phyloP scores from a whole-genome alignment of 1,139 yeast genomes.

The Candida glucosophila region DNA sequence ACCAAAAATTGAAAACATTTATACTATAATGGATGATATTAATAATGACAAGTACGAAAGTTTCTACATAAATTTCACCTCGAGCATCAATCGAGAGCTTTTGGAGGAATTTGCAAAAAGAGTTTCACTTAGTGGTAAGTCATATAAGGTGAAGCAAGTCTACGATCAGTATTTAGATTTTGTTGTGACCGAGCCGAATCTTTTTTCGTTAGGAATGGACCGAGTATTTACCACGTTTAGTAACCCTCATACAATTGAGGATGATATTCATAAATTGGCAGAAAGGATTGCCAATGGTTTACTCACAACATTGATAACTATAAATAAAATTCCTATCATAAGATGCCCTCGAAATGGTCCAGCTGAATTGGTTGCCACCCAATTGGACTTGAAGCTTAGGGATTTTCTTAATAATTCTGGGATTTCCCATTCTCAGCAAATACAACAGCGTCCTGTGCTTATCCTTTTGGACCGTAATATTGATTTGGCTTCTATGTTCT shows the following conservation, averaged over 20 bases:
- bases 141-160: slow-evolving; percentile 71
- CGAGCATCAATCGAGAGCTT: slow-evolving; percentile 65
- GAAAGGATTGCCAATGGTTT: slow-evolving; percentile 70
- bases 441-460: slow-evolving; percentile 61
- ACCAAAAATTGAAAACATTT: slow-evolving; percentile 73
- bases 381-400: slow-evolving; percentile 71
- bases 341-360: slow-evolving; percentile 92
- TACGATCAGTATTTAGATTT: slow-evolving; percentile 91
- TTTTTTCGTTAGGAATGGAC: slow-evolving; percentile 69
- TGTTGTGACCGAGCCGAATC: slow-evolving; percentile 84
- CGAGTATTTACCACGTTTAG: slow-evolving; percentile 63
- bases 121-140: slow-evolving; percentile 63
- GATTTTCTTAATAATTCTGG: slow-evolving; percentile 75
- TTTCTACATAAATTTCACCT: slow-evolving; percentile 79
- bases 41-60: slow-evolving; percentile 67
- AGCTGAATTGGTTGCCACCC: slow-evolving; percentile 87
- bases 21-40: slow-evolving; percentile 62
- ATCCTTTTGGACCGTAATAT: slow-evolving; percentile 79
- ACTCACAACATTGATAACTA: slow-evolving; percentile 70
- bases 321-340: slow-evolving; percentile 77
- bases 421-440: slow-evolving; percentile 16
- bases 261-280: slow-evolving; percentile 59
- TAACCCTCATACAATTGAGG: slow-evolving; percentile 65
- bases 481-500: slow-evolving; percentile 87
- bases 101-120: slow-evolving; percentile 84